Conservation (phyloP, 352 stramenopile genomes). For the Saprolegnia parasitica region DNA sequence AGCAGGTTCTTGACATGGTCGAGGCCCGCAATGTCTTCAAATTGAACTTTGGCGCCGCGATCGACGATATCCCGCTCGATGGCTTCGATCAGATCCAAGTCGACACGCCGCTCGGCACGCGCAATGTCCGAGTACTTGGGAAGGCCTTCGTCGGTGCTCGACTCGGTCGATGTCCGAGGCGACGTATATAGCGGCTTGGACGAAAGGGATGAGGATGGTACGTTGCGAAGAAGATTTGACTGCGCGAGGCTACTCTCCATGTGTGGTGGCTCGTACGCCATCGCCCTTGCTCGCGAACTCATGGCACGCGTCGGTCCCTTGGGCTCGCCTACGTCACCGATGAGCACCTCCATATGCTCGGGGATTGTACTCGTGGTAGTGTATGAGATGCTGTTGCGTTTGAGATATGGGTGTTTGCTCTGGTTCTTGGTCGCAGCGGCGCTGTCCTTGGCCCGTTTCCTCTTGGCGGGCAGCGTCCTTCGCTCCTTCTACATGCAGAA, state of each 20-base stretch:
- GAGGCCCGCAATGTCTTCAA: constrained; percentile 18
- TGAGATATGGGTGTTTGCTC: constrained; percentile 8
- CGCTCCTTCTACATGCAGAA: constrained; percentile 1
- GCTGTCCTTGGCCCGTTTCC: neutral
- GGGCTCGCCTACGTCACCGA: neutral
- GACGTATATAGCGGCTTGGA: neutral
- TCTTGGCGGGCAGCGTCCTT: neutral
- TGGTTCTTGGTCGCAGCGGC: neutral
- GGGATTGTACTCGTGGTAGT: neutral
- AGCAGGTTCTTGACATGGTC: constrained; percentile 20
- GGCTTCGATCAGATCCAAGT: constrained; percentile 20
- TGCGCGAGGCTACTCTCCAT: constrained; percentile 15
- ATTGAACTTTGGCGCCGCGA: constrained; percentile 6
- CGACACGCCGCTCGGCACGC: constrained; percentile 1
- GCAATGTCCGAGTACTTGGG: constrained; percentile 25
- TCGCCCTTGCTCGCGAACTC: neutral
- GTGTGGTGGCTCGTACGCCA: neutral
- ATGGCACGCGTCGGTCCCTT: neutral
- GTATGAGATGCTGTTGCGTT: constrained; percentile 19
- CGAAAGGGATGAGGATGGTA: neutral
- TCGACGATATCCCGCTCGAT: constrained; percentile 24
- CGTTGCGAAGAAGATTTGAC: neutral
- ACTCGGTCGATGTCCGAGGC: constrained; percentile 6
- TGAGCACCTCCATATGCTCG: neutral
- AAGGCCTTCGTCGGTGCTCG: neutral